Conservation (phyloP, 176 grass and related monocot species). For the Carex kokanica region DNA sequence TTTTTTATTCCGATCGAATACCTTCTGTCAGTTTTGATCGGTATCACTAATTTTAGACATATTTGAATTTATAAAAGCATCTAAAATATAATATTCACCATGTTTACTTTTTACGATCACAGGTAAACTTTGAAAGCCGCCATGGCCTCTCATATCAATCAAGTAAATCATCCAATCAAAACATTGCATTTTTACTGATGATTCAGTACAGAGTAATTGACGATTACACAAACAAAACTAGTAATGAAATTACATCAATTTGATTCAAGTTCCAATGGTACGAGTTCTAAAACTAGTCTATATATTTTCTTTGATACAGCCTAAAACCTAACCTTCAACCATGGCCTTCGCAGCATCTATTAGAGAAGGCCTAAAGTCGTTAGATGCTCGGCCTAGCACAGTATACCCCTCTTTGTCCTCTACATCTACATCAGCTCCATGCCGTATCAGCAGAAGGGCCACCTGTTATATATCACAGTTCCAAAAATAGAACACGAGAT, state of each 20-base stretch:
- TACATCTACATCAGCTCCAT: slow-evolving; percentile 77
- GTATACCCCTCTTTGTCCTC: slow-evolving; percentile 92
- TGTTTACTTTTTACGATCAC: background rate
- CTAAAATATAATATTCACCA: background rate
- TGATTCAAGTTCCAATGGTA: background rate
- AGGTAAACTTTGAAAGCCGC: background rate
- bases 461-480: slow-evolving; percentile 35
- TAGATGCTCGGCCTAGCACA: slow-evolving; percentile 65
- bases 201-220: background rate
- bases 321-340: slow-evolving; percentile 55
- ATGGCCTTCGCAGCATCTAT: slow-evolving; percentile 89
- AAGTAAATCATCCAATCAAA: background rate
- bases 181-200: background rate
- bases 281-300: background rate
- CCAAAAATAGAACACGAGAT: background rate
- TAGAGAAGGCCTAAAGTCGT: slow-evolving; percentile 52
- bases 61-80: background rate
- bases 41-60: background rate
- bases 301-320: background rate
- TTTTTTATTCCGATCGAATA: background rate
- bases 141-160: background rate
- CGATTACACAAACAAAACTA: background rate
- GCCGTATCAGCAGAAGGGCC: slow-evolving; percentile 70
- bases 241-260: background rate
- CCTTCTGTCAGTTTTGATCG: background rate